Base-by-base conservation (phyloP, 495 filamentous ascomycete genomes). In the Umbilicaria muhlenbergii region DNA sequence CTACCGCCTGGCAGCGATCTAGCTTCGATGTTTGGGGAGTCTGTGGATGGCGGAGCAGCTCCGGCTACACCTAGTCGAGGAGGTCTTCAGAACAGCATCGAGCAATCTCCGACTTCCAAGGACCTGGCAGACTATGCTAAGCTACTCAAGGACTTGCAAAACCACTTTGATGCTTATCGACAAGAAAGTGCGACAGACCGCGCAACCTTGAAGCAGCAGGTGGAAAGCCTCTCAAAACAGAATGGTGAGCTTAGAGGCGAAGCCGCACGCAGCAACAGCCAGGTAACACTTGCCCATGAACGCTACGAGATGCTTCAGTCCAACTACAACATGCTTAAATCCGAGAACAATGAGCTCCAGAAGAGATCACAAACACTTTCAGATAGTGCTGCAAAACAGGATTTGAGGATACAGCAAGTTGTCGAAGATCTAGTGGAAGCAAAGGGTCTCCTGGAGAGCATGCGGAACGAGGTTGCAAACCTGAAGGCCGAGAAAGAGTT, bases 361-460 rank as follows among this genome's bases (percentile, higher is more conserved):
- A 87, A 83, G 62, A 73, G 86, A 31, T 78, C 74, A 24, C 76
- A 86, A 42, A 58, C 67, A 3, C 61, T 92, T 44, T 77, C 83
- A 0, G 89, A 96, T 50, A 77, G 73, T 35, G 80, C 84, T 11
- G 85, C 85, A 17, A 89, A 86, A 55, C 86, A 93, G 51, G 91
- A 99, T 45, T 62, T 94, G 32, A 76, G 74, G 34, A 89, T 80
- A 11, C 91, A 95, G 51, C 86, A 94, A 61, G 80, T 86, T 37
- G 83, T 86, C 0, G 92, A 99, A 62, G 89, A 99, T 51, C 69
- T 95, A 0, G 77, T 95, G 8, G 91, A 94, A 57, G 77, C 81
- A 1, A 81, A 81, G 51, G 81, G 77, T 45, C 58, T 89, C 32
- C 65, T 78, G 10, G 89, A 98, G 51, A 87, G 84, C 52, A 72